Evolutionary conservation across 768 basidiomycete genomes (phyloP).

Genomic region (Solioccasus polychromus): DNA sequence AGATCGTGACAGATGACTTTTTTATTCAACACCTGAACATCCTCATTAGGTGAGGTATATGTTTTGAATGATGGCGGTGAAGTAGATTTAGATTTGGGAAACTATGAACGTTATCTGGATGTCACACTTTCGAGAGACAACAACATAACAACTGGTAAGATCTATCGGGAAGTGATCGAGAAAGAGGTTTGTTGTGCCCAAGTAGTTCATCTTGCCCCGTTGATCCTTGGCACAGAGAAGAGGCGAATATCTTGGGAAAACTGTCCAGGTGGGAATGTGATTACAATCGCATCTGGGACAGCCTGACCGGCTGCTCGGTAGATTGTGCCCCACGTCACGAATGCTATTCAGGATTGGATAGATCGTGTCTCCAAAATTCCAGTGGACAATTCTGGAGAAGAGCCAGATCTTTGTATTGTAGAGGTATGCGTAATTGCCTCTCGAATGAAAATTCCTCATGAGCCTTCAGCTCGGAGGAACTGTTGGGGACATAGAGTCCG

Average conservation of each 20-base stretch:
- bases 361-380: constrained; percentile 92
- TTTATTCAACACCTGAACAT: constrained; percentile 17
- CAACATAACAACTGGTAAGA: constrained; percentile 98
- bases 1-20: constrained; percentile 28
- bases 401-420: constrained; percentile 95
- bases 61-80: constrained; percentile 98
- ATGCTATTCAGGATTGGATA: constrained; percentile 98
- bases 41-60: constrained; percentile 82
- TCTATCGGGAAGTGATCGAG: constrained; percentile 95
- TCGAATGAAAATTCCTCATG: constrained; percentile 5
- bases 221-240: constrained; percentile 49
- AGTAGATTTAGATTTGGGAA: constrained; percentile 95
- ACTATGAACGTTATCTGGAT: constrained; percentile 97
- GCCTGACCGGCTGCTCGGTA: constrained; percentile 29
- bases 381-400: constrained; percentile 88
- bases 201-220: constrained; percentile 1
- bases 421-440: constrained; percentile 57
- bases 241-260: constrained; percentile 92
- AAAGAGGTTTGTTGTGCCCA: constrained; percentile 71
- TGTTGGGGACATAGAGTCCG: constrained; percentile 97
- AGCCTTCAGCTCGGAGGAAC: constrained; percentile 86
- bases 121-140: constrained; percentile 93
- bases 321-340: constrained; percentile 96
- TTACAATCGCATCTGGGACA: background rate
- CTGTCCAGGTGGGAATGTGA: constrained; percentile 70